Evolutionary conservation across 305 asterid genomes (phyloP).

Genomic region (Fraxinus baroniana): DNA sequence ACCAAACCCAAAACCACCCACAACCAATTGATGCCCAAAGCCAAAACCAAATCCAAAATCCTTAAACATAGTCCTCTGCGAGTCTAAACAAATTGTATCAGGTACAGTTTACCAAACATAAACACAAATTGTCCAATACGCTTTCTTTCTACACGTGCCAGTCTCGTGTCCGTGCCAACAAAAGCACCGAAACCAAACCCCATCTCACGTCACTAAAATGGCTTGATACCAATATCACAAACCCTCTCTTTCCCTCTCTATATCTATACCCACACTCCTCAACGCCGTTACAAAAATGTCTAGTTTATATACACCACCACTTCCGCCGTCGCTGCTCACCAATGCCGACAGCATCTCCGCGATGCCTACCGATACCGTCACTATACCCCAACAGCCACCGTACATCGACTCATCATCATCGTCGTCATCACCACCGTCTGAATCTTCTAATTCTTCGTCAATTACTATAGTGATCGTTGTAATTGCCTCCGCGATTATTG

Average conservation of each 20-base stretch:
- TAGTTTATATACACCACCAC: slow-evolving; percentile 27
- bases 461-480: slow-evolving; percentile 52
- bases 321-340: slow-evolving; percentile 7
- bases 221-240: slow-evolving; percentile 10
- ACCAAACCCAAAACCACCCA: not conserved
- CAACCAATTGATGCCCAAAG: not conserved
- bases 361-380: not conserved
- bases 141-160: not conserved
- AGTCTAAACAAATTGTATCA: not conserved
- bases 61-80: not conserved
- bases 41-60: not conserved
- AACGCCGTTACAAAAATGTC: slow-evolving; percentile 38
- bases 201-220: slow-evolving; percentile 23
- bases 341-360: not conserved
- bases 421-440: slow-evolving; percentile 13
- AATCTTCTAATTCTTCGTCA: slow-evolving; percentile 37
- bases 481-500: slow-evolving; percentile 63
- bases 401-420: not conserved
- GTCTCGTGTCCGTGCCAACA: not conserved
- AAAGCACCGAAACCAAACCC: slow-evolving; percentile 20
- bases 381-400: slow-evolving; percentile 20
- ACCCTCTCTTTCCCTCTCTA: slow-evolving; percentile 12
- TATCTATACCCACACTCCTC: not conserved
- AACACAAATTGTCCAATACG: not conserved
- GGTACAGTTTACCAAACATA: not conserved